Evolutionary conservation across 257 asterid species (phyloP).

Genomic region (Nicotiana noctiflora): DNA sequence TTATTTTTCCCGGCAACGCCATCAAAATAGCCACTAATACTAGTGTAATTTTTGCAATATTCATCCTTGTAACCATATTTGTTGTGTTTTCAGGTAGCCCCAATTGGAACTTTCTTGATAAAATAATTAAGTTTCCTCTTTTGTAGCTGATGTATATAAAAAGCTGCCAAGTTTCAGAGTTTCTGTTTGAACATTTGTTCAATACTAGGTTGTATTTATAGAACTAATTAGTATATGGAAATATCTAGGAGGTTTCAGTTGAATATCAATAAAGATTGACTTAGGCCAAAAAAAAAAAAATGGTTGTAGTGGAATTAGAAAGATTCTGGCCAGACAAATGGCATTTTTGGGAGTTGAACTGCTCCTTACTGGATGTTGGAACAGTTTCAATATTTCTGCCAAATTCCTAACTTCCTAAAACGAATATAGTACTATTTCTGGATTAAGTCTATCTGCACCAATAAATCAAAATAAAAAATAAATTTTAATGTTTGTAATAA

Average conservation of each 20-base stretch:
- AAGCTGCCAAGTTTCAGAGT: background rate
- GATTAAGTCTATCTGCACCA: background rate
- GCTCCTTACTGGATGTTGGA: conserved; percentile 1
- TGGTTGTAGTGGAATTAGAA: background rate
- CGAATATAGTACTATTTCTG: background rate
- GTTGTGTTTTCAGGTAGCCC: conserved; percentile 15
- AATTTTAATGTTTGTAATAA: background rate
- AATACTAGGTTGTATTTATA: conserved; percentile 1
- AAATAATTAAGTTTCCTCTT: background rate
- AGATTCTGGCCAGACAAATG: background rate
- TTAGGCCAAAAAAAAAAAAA: background rate
- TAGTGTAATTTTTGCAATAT: background rate
- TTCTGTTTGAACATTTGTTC: background rate
- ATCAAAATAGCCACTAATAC: background rate
- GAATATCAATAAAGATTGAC: background rate
- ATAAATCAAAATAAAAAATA: background rate
- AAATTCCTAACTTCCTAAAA: background rate
- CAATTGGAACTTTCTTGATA: background rate
- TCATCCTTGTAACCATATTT: conserved; percentile 6
- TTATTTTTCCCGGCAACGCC: background rate
- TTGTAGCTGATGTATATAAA: background rate
- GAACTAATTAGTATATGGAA: background rate
- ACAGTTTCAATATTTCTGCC: background rate
- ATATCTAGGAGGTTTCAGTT: background rate
- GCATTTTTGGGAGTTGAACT: background rate